phyloP scores from a whole-genome alignment of 345 rosid genomes.

The Erodium maritimum region DNA sequence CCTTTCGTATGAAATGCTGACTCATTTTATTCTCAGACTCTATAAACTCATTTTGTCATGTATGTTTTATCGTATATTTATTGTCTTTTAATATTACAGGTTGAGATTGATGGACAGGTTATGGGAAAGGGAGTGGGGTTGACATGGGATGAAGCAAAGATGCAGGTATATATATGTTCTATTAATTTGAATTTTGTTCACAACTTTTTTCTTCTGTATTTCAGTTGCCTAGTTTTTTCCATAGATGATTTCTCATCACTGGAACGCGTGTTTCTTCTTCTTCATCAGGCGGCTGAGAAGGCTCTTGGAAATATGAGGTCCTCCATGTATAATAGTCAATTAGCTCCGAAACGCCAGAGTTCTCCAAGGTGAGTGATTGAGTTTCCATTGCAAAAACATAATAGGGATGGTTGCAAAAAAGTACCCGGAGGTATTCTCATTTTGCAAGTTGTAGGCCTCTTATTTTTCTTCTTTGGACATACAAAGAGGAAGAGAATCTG shows the following conservation, averaged over 20 bases:
- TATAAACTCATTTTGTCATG: neutral
- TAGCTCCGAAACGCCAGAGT: slow-evolving; percentile 53
- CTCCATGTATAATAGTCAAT: slow-evolving; percentile 51
- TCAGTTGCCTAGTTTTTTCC: neutral
- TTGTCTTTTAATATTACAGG: slow-evolving; percentile 31
- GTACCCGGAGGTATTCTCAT: too few species aligned
- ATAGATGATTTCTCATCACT: slow-evolving; percentile 3
- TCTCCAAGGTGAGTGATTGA: slow-evolving; percentile 73
- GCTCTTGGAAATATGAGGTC: slow-evolving; percentile 62
- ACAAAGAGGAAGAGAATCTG: too few species aligned
- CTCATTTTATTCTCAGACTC: too few species aligned
- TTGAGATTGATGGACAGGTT: slow-evolving; percentile 86
- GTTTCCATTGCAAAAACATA: too few species aligned
- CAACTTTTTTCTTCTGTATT: neutral
- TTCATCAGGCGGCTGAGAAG: slow-evolving; percentile 74
- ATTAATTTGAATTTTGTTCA: neutral
- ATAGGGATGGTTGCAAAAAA: too few species aligned
- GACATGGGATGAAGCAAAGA: slow-evolving; percentile 92
- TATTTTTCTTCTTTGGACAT: too few species aligned
- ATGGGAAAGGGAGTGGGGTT: slow-evolving; percentile 75
- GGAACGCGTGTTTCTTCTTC: slow-evolving; percentile 4
- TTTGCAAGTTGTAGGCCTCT: too few species aligned
- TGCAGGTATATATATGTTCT: slow-evolving; percentile 54
- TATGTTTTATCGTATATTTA: neutral
- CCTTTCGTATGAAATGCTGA: too few species aligned